Evolutionary conservation across 352 stramenopile species (phyloP), one percentile per base, ranked within the genome.

Genomic region (Phytopythium kandeliae): DNA sequence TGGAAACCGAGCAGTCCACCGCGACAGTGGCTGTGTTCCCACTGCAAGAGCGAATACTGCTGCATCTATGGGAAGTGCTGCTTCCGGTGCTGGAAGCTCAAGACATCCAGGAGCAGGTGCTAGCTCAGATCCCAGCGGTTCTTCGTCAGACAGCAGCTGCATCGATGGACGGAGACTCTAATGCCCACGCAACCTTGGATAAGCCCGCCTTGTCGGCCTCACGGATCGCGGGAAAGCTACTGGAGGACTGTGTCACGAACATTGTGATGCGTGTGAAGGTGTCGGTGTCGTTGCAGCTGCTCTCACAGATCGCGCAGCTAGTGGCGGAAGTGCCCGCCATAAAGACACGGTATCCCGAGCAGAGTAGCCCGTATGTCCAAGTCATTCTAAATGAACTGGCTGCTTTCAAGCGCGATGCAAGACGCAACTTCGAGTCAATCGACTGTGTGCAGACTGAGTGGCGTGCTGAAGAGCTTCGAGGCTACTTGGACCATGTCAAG

Each of bases 31-130:
- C 26, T 47, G 13, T 17, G 50, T 15, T 51, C 33, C 21, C 30
- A 2, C 55, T 86, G 0, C 60, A 57, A 38, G 55, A 73, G 19
- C 41, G 58, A 21, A 63, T 81, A 21, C 26, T 86, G 24, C 53
- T 63, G 34, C 62, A 82, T 54, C 31, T 87, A 7, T 85, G 76
- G 74, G 36, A n/a, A 8, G 26, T 42, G 13, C 59, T 61, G 34
- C 37, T 76, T 16, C 54, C 66, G 4, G 44, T 34, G 0, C 51
- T 54, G 2, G 47, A 46, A 17, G 54, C 46, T 0, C 60, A 70
- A 1, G 44, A 58, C 0, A 45, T 79, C 24, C 45, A 68, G 4
- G 70, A 75, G 13, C 54, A 74, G 36, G 19, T 75, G 22, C 45
- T 80, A 11, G 31, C 60, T 22, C 60, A 62, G 4, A 69, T 80